Evolutionary conservation across 257 asterid genomes (phyloP).

Genomic region (Solanum neorickii): DNA sequence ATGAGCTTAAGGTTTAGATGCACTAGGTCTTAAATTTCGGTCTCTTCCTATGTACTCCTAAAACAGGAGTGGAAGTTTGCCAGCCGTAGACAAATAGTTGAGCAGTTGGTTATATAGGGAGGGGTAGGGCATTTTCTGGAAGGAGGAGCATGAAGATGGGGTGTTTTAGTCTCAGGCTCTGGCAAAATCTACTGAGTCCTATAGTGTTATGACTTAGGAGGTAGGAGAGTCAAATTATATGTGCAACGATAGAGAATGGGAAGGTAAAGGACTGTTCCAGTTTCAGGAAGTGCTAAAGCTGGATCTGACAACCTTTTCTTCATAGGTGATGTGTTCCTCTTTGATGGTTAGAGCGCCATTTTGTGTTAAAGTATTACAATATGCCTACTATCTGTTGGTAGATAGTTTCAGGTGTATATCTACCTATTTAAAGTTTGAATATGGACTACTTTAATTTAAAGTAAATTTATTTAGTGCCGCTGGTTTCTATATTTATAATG

Average conservation of each 20-base stretch:
- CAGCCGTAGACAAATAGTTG: not conserved
- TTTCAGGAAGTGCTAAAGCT: not conserved
- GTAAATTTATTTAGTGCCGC: not conserved
- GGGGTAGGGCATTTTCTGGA: not conserved
- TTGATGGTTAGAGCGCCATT: not conserved
- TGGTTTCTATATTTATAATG: not conserved
- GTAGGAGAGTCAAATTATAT: not conserved
- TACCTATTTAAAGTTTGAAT: not conserved
- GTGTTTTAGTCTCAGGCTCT: not conserved
- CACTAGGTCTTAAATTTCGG: not conserved
- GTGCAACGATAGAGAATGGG: not conserved
- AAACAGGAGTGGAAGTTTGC: not conserved
- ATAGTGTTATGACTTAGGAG: not conserved
- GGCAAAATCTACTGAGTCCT: not conserved
- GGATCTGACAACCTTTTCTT: not conserved
- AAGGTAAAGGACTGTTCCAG: not conserved
- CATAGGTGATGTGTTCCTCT: not conserved
- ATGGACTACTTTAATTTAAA: not conserved
- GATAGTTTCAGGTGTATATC: not conserved
- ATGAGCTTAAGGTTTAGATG: not conserved
- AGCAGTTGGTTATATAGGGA: not conserved
- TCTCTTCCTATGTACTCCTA: not conserved
- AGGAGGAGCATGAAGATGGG: not conserved
- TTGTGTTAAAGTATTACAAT: not conserved
- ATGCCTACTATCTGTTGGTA: not conserved